These are phyloP conservation scores for Entonaema liquescens DNA, from an alignment of 495 filamentous ascomycete species.

Conservation along the genomic window DNA sequence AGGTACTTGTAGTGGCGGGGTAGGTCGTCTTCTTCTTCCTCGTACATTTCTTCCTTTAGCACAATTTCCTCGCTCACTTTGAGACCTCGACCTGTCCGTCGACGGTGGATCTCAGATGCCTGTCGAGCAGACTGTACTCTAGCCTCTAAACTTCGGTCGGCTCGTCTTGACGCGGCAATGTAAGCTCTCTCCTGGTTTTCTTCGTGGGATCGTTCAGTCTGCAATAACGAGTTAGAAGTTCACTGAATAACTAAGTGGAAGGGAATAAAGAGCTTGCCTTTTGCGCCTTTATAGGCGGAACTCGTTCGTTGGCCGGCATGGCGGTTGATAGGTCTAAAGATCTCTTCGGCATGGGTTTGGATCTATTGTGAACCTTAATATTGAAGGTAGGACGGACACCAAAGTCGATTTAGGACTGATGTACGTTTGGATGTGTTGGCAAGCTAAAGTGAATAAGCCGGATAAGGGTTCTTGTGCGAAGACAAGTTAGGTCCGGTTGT, in stretches of 20 bases:
- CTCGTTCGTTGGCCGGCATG: conserved; percentile 28
- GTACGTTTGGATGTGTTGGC: not conserved
- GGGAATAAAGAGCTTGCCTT: conserved; percentile 31
- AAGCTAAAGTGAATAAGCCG: not conserved
- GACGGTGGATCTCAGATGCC: conserved; percentile 90
- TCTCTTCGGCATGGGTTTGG: conserved; percentile 41
- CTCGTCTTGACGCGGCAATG: conserved; percentile 91
- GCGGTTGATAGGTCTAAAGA: conserved; percentile 27
- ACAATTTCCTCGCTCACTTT: conserved; percentile 90
- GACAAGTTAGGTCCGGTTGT: not conserved
- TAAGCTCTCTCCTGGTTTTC: conserved; percentile 97
- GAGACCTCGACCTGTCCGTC: conserved; percentile 83
- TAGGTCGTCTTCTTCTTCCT: conserved; percentile 84
- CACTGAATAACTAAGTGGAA: not conserved
- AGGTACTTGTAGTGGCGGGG: conserved; percentile 63
- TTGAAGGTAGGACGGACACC: not conserved
- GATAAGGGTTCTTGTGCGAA: not conserved
- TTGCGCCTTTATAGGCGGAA: conserved; percentile 40
- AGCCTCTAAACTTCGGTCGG: conserved; percentile 89
- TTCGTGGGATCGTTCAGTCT: conserved; percentile 79
- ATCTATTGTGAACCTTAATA: not conserved
- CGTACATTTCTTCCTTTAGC: conserved; percentile 94
- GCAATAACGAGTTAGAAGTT: conserved; percentile 15
- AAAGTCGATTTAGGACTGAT: not conserved
- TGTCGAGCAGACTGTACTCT: conserved; percentile 86